Evolutionary conservation across 2,329 filamentous ascomycete species (phyloP).

Genomic region (Fusarium fracticaudum): DNA sequence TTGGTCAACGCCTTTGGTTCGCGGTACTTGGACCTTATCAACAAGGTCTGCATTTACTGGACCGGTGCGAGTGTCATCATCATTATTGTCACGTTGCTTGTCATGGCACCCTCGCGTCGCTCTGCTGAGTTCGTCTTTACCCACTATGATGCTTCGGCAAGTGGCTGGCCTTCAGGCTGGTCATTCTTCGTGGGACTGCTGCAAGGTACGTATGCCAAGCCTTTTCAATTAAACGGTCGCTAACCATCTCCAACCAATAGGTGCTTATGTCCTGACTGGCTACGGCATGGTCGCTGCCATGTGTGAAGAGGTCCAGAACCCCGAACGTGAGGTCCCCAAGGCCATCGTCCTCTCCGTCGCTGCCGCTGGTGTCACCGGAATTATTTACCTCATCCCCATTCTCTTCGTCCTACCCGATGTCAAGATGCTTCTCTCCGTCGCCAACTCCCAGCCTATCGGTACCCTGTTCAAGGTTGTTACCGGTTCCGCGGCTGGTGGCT

Average conservation of each 20-base stretch:
- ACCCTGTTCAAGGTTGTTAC: constrained; percentile 80
- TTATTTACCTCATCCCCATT: constrained; percentile 74
- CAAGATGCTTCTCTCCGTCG: constrained; percentile 67
- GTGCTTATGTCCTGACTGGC: constrained; percentile 54
- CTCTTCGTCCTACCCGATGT: constrained; percentile 80
- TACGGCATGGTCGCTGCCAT: constrained; percentile 65
- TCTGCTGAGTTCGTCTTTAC: constrained; percentile 73
- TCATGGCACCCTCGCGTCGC: constrained; percentile 71
- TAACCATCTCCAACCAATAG: constrained; percentile 36
- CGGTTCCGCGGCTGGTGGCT: constrained; percentile 76
- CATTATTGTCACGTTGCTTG: constrained; percentile 75
- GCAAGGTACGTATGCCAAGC: constrained; percentile 54
- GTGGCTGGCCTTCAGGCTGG: constrained; percentile 75
- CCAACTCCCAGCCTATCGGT: constrained; percentile 80
- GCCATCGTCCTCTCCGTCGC: constrained; percentile 74
- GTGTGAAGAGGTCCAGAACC: constrained; percentile 70
- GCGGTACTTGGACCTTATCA: constrained; percentile 70
- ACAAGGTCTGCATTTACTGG: constrained; percentile 78
- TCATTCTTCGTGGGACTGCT: constrained; percentile 66
- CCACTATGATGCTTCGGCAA: constrained; percentile 72
- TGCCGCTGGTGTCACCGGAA: constrained; percentile 72
- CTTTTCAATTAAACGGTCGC: neutral
- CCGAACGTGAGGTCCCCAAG: constrained; percentile 69
- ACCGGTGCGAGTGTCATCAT: constrained; percentile 74
- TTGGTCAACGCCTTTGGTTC: constrained; percentile 72